Percentiles rank a stretch among this genome's conserved stretches.
phyloP scores from a whole-genome alignment of 192 early-diverging fungal species.

The Coemansia furcata region DNA sequence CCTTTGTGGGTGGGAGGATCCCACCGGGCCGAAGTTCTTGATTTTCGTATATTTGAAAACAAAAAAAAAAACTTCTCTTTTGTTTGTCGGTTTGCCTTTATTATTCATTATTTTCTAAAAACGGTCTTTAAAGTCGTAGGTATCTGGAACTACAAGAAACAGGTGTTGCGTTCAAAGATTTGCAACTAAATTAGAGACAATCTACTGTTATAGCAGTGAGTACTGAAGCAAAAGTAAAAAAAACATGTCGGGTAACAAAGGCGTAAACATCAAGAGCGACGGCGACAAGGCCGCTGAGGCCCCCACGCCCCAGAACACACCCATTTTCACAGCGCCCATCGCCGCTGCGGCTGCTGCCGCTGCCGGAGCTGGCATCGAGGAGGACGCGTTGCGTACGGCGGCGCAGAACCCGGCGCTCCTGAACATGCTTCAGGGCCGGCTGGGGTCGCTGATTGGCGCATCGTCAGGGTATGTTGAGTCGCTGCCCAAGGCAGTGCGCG shows the following conservation, averaged over 20 bases:
- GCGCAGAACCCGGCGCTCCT: slow-evolving; percentile 62
- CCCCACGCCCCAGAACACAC: slow-evolving; percentile 63
- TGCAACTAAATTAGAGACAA: background rate
- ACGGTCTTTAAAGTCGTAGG: background rate
- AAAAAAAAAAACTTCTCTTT: background rate
- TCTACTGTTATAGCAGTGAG: background rate
- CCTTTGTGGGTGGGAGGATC: background rate
- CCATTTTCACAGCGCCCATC: slow-evolving; percentile 56
- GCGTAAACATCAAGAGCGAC: slow-evolving; percentile 61
- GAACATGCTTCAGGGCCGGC: slow-evolving; percentile 72
- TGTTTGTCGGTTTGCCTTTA: background rate
- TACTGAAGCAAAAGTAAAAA: background rate
- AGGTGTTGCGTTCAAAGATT: background rate
- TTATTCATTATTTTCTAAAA: background rate
- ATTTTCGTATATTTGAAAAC: background rate
- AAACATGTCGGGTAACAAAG: slow-evolving; percentile 40
- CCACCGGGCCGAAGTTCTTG: background rate
- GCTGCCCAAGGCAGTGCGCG: slow-evolving; percentile 75
- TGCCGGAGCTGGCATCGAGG: slow-evolving; percentile 35
- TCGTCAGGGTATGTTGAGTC: slow-evolving; percentile 70
- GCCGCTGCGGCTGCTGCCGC: slow-evolving; percentile 33
- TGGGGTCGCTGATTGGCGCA: slow-evolving; percentile 76
- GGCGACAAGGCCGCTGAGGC: slow-evolving; percentile 53
- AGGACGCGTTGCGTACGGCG: slow-evolving; percentile 18
- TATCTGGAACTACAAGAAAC: too few relatives aligned